Conservation (phyloP, 805 yeast genomes). For the Metschnikowia santaceciliae region DNA sequence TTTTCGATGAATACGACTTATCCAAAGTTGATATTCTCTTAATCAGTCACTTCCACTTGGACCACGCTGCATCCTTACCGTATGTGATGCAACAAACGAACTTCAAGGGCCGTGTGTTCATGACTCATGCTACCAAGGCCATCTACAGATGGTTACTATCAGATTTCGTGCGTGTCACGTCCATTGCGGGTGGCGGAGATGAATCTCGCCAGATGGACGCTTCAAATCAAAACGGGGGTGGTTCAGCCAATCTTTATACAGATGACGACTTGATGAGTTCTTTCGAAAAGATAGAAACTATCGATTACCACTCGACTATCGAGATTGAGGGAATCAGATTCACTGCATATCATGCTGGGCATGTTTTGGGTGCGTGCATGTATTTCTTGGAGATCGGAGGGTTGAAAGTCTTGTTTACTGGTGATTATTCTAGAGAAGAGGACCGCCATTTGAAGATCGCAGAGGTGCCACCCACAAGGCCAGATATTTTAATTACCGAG, state of each 20-base stretch:
- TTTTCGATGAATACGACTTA: constrained; percentile 91
- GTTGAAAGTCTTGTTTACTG: constrained; percentile 82
- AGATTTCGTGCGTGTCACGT: constrained; percentile 90
- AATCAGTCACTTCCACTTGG: constrained; percentile 93
- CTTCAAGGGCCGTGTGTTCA: constrained; percentile 92
- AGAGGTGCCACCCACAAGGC: constrained; percentile 82
- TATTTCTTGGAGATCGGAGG: constrained; percentile 94
- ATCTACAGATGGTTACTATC: constrained; percentile 92
- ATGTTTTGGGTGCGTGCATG: constrained; percentile 98
- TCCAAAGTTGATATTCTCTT: constrained; percentile 80
- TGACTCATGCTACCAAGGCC: constrained; percentile 99
- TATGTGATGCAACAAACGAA: constrained; percentile 96
- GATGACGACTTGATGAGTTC: constrained; percentile 88
- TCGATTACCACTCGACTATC: constrained; percentile 92
- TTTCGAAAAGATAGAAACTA: constrained; percentile 85
- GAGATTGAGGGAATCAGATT: constrained; percentile 93
- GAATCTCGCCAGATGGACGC: constrained; percentile 19
- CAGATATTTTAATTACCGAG: constrained; percentile 89
- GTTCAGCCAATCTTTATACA: constrained; percentile 60
- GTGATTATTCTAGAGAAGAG: constrained; percentile 94
- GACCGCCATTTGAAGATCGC: constrained; percentile 94
- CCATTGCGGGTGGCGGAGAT: constrained; percentile 45
- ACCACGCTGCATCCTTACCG: constrained; percentile 97
- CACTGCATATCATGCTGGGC: constrained; percentile 99
- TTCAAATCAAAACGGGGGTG: constrained; percentile 14